Evolutionary conservation across 2,329 filamentous ascomycete genomes (phyloP).

Genomic region (Curvularia hawaiiensis): DNA sequence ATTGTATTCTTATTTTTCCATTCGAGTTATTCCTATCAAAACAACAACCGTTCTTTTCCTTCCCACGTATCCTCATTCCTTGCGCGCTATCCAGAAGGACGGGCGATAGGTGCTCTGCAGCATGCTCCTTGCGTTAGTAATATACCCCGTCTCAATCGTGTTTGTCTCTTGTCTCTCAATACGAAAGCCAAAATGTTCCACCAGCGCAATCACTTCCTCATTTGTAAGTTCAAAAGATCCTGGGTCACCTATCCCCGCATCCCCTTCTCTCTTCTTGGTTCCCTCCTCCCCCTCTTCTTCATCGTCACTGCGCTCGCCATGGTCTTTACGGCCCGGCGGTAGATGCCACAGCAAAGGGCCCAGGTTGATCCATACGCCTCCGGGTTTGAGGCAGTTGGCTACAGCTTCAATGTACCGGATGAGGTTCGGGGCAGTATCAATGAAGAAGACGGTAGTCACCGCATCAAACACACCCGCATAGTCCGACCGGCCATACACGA

Average conservation of each 20-base stretch:
- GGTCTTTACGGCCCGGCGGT: conserved; percentile 69
- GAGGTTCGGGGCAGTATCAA: conserved; percentile 94
- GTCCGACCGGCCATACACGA: conserved; percentile 73
- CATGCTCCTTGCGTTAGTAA: conserved; percentile 85
- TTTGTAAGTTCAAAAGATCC: conserved; percentile 89
- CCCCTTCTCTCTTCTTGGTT: conserved; percentile 20
- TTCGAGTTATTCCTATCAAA: background rate
- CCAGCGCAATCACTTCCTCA: conserved; percentile 81
- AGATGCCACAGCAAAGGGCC: conserved; percentile 97
- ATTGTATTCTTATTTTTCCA: background rate
- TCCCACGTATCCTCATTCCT: conserved; percentile 46
- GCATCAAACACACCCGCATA: conserved; percentile 73
- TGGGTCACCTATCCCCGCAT: conserved; percentile 78
- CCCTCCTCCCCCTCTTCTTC: conserved; percentile 14
- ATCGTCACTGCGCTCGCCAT: background rate
- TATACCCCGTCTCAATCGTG: conserved; percentile 77
- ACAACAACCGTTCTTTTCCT: background rate
- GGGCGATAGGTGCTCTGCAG: conserved; percentile 80
- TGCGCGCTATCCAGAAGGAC: conserved; percentile 85
- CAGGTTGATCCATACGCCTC: conserved; percentile 85
- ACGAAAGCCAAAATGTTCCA: conserved; percentile 76
- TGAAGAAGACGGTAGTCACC: conserved; percentile 90
- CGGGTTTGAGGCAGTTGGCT: conserved; percentile 72
- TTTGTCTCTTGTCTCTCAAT: conserved; percentile 66
- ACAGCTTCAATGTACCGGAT: conserved; percentile 90